phyloP scores from a whole-genome alignment of 352 stramenopile species.

The Nothophytophthora sp. region DNA sequence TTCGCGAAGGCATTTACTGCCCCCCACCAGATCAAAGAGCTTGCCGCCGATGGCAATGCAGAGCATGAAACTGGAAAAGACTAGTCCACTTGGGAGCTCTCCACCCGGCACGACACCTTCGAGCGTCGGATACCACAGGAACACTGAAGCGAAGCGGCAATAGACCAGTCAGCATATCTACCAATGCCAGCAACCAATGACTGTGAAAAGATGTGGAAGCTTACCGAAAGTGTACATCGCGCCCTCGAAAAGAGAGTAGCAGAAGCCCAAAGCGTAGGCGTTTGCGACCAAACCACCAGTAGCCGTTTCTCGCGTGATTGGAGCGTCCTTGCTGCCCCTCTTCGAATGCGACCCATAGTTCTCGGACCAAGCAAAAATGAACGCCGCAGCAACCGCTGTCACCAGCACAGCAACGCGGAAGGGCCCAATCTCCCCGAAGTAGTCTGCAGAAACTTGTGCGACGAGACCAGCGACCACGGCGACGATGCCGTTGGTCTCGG shows the following conservation, averaged over 20 bases:
- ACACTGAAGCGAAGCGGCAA: constrained; percentile 70
- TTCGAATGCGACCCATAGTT: constrained; percentile 89
- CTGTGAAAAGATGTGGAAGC: constrained; percentile 9
- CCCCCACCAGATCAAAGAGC: constrained; percentile 79
- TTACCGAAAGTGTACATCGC: constrained; percentile 96
- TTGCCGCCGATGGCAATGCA: constrained; percentile 95
- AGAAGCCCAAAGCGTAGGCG: constrained; percentile 85
- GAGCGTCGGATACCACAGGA: constrained; percentile 97
- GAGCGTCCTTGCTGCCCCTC: not conserved
- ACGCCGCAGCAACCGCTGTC: constrained; percentile 82
- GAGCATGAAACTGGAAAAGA: constrained; percentile 98
- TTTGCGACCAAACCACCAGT: constrained; percentile 3
- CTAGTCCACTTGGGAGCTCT: constrained; percentile 90
- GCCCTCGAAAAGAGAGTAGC: constrained; percentile 95
- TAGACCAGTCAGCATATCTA: constrained; percentile 1
- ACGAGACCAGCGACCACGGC: constrained; percentile 94
- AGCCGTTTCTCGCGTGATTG: not conserved
- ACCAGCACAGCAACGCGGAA: constrained; percentile 94
- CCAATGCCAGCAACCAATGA: no score
- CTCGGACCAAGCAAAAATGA: constrained; percentile 92
- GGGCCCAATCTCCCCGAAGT: constrained; percentile 93
- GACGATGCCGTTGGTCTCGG: constrained; percentile 92
- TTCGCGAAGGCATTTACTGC: constrained; percentile 27
- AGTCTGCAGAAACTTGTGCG: constrained; percentile 92
- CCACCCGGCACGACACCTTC: constrained; percentile 66